Base-by-base conservation (phyloP, 352 stramenopile species). In the Pythium graminicola region DNA sequence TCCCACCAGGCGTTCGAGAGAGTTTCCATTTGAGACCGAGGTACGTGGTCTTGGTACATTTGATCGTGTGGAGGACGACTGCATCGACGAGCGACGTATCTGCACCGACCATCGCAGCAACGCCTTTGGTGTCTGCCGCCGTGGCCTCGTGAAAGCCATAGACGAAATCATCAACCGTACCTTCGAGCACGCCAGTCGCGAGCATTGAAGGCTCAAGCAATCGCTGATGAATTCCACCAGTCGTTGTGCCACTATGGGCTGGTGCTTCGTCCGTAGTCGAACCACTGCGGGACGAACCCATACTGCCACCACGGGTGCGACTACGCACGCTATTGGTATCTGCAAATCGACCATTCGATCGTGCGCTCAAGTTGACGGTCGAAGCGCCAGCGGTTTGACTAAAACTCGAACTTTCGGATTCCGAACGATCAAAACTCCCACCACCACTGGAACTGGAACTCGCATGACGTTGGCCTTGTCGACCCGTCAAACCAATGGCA, bases 21-120 rank as follows among this genome's bases (percentile, higher is more conserved):
- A 88, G 56, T 47, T 83, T 85, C 77, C 77, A 88, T 67, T 88
- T 88, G 50, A 88, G 70, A 13, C 77, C 75, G 32, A 86, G 57
- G 46, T 84, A 85, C 23, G 72, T 79, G 20, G 72, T 71, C 13
- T 67, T 72, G 27, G 67, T 73, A 35, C 72, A 54, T 23, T 73
- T 69, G 43, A 88, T 60, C 0, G 72, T 83, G 38, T 85, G 72
- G 11, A 88, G 53, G 52, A 81, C 77, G 31, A 71, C 72, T 19
- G 70, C 77, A 43, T 88, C 77, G 24, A 88, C 77, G 27, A 88
- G 61, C 41, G 47, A 32, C 24, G 70, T 74, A 36, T 73, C 76
- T 41, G 79, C 74, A 39, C 59, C 65, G 0, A 76, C 47, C 45
- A 83, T 77, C 4, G 74, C 63, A 17, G 63, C 52, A 22, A 81